Evolutionary conservation across 2,329 filamentous ascomycete species (phyloP), one percentile per base, ranked within the genome.

Genomic region (Cladophialophora immunda): DNA sequence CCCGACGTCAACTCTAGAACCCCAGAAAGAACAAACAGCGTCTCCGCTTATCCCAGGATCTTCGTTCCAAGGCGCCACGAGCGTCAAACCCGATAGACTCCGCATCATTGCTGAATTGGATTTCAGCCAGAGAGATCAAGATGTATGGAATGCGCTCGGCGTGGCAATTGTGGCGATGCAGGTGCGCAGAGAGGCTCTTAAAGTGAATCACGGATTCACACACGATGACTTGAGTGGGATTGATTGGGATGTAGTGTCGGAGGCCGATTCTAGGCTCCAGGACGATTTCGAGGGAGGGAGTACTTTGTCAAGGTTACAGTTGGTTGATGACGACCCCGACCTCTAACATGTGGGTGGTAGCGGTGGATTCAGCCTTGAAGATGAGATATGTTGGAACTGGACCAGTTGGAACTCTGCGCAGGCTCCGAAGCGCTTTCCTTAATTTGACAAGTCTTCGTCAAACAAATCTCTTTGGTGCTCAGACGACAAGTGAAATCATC

Each of bases 101-200:
- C 75, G 78, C 11, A 79, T 80, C 11, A 81, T 88, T 58, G 82
- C 81, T 4, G 81, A 83, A 60, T 85, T 87, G 69, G 83, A 89
- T 72, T 82, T 87, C 63, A 80, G 79, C 3, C 80, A 85, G 52
- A 74, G 76, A 8, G 81, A 81, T 1, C 84, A 85, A 66, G 87
- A 89, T 72, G 85, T 88, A 1, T 89, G 87, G 87, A 87, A 87
- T 72, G 81, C 83, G 4, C 77, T 89, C 3, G 85, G 86, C 0
- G 70, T 89, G 58, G 84, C 86, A 0, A 85, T 89, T 65, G 77
- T 85, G 5, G 78, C 86, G 11, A 80, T 85, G 68, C 83, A 86
- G 73, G 81, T 83, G 61, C 80, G 86, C 4, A 83, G 84, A 66
- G 69, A 69, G 54, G 67, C 67, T 17, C 41, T 68, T 9, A 69